These are phyloP conservation scores for Aspergillus tubingensis DNA, from an alignment of 2,329 filamentous ascomycete genomes.

Conservation along the genomic window DNA sequence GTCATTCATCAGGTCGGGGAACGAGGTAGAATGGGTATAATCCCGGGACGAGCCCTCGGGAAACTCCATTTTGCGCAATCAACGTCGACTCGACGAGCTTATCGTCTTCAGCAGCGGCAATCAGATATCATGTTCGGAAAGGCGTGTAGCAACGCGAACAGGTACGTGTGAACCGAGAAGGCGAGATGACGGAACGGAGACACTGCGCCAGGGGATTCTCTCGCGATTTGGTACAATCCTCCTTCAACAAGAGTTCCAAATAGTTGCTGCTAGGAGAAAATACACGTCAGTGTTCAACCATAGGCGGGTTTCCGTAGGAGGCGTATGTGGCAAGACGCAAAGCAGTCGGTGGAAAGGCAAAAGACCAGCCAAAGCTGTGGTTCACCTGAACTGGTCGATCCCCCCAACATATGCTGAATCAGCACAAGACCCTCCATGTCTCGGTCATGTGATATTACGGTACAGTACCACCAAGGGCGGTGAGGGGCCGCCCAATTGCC, in stretches of 20 bases:
- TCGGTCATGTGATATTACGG: background rate
- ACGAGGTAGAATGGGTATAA: slow-evolving; percentile 22
- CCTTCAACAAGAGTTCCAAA: background rate
- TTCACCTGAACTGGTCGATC: background rate
- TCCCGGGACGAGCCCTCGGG: slow-evolving; percentile 25
- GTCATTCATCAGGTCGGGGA: slow-evolving; percentile 61
- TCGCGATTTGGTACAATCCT: background rate
- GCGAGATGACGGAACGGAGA: background rate
- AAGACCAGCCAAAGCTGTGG: background rate
- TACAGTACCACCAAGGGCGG: background rate
- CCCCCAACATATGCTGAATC: background rate
- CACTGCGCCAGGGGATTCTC: background rate
- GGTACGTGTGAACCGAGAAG: background rate
- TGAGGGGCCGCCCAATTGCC: background rate
- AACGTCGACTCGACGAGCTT: slow-evolving; percentile 20
- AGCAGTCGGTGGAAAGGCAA: background rate
- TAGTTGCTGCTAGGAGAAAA: background rate
- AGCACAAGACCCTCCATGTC: background rate
- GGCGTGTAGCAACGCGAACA: background rate
- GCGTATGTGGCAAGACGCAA: background rate
- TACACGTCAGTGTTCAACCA: background rate
- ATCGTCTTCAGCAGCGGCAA: slow-evolving; percentile 22
- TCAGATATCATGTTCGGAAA: slow-evolving; percentile 28
- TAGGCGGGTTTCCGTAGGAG: background rate
- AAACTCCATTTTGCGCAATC: slow-evolving; percentile 30